A percentile compares a stretch with the other conserved stretches of the same genome.
Evolutionary conservation across 345 rosid genomes (phyloP).

Genomic region (Arabidopsis arenosa): DNA sequence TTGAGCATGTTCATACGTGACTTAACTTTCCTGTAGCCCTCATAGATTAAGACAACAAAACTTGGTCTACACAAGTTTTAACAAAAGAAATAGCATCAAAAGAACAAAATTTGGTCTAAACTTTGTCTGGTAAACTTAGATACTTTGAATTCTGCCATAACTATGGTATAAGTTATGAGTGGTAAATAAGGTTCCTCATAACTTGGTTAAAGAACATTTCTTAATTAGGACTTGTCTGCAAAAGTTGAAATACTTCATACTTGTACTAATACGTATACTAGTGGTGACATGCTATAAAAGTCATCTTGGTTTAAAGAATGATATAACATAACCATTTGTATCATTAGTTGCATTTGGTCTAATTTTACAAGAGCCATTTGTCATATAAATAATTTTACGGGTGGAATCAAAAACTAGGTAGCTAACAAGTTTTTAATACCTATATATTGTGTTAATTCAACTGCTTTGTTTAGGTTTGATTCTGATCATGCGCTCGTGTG

Average conservation of each 20-base stretch:
- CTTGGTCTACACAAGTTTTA: neutral
- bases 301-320: neutral
- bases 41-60: constrained; percentile 13
- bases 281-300: neutral
- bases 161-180: neutral
- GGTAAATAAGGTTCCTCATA: neutral
- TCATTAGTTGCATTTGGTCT: neutral
- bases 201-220: neutral
- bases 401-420: neutral
- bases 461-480: neutral
- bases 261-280: neutral
- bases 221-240: neutral
- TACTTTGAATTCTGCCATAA: constrained; percentile 22
- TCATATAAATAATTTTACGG: neutral
- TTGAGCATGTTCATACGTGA: neutral
- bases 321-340: neutral
- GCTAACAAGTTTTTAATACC: neutral
- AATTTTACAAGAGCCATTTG: neutral
- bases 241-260: neutral
- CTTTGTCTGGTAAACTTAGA: constrained; percentile 4
- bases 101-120: neutral
- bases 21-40: neutral
- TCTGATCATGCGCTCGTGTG: neutral
- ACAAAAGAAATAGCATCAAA: too few relatives aligned
- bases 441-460: neutral